phyloP scores from a whole-genome alignment of 2,329 filamentous ascomycete genomes.

The Aspergillus fijiensis region DNA sequence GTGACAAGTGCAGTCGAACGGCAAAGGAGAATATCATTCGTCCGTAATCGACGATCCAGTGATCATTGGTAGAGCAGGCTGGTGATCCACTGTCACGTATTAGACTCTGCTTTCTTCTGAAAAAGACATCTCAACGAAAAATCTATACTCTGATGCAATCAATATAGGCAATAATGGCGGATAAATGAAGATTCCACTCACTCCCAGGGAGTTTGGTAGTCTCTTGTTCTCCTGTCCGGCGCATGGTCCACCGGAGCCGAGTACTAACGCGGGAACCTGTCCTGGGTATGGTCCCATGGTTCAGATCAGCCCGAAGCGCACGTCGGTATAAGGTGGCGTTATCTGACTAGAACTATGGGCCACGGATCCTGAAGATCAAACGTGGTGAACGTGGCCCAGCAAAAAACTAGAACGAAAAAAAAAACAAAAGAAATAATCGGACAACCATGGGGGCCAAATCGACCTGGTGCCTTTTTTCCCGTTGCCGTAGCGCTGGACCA shows the following conservation, averaged over 20 bases:
- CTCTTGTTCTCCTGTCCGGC: background rate
- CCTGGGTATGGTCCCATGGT: background rate
- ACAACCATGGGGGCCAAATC: background rate
- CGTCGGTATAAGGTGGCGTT: background rate
- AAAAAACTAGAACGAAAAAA: too few species aligned
- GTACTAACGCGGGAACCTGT: background rate
- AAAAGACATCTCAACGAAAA: too few species aligned
- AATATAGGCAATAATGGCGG: background rate
- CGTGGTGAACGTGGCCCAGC: conserved; percentile 4
- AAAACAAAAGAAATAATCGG: background rate
- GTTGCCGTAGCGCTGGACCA: background rate
- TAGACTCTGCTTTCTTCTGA: background rate
- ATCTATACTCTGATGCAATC: background rate
- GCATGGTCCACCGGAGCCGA: background rate
- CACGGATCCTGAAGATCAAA: conserved; percentile 9
- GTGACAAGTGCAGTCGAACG: background rate
- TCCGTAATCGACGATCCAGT: background rate
- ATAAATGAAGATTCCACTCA: background rate
- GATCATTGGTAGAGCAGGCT: too few species aligned
- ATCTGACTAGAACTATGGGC: conserved; percentile 1
- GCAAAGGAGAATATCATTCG: background rate
- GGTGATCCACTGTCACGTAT: background rate
- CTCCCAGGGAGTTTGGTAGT: background rate
- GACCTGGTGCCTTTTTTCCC: background rate
- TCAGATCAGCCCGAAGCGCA: background rate